phyloP scores from a whole-genome alignment of 1,139 yeast species.

The Yamadazyma triangularis region DNA sequence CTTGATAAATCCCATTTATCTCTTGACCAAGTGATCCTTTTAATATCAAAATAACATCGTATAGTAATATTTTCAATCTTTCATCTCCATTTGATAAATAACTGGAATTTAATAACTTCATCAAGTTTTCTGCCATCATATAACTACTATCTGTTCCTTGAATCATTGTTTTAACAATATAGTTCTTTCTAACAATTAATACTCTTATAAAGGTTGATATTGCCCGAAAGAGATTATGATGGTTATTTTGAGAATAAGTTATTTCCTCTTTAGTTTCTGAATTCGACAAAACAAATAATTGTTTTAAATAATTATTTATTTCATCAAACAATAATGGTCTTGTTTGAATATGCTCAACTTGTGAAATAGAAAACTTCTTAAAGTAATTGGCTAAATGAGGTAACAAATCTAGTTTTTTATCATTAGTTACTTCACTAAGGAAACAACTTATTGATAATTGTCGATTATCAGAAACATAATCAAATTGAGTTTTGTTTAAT shows the following conservation, averaged over 20 bases:
- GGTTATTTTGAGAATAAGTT: constrained; percentile 3
- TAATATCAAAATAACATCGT: constrained; percentile 58
- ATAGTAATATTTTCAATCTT: constrained; percentile 53
- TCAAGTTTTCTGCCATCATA: constrained; percentile 34
- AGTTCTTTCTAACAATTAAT: constrained; percentile 53
- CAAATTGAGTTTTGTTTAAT: constrained; percentile 15
- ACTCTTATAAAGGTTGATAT: constrained; percentile 48
- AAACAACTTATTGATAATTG: constrained; percentile 1
- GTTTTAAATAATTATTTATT: constrained; percentile 3
- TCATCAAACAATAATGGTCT: constrained; percentile 8
- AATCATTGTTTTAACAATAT: constrained; percentile 28
- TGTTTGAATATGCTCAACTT: constrained; percentile 19
- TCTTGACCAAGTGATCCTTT: constrained; percentile 34
- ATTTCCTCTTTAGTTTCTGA: background rate
- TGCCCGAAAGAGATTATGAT: background rate
- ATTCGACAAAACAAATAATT: constrained; percentile 2
- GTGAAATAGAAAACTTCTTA: constrained; percentile 33
- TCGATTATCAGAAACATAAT: constrained; percentile 1
- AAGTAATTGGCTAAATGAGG: constrained; percentile 36
- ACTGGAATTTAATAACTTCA: constrained; percentile 40
- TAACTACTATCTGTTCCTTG: constrained; percentile 16
- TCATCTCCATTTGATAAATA: constrained; percentile 37
- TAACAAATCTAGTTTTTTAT: constrained; percentile 13
- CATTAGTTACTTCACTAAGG: background rate
- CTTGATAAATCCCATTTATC: constrained; percentile 1